Conservation (phyloP, 2,329 filamentous ascomycete species). For the Diaporthe destruens region DNA sequence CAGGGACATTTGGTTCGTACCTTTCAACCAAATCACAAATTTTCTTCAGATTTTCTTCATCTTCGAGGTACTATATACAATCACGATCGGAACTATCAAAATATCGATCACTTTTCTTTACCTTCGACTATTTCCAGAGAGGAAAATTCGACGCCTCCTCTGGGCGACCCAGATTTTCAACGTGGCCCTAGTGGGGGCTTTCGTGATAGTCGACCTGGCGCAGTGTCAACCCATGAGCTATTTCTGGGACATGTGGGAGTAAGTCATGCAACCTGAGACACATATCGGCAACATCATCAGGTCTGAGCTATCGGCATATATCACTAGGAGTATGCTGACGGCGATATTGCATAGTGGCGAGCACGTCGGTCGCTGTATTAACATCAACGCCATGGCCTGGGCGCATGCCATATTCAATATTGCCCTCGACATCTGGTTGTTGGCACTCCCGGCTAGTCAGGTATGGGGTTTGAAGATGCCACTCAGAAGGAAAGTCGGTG, state of each 20-base stretch:
- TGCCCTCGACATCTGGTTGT: slow-evolving; percentile 21
- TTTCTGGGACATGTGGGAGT: slow-evolving; percentile 34
- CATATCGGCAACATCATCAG: background rate
- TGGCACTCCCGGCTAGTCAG: slow-evolving; percentile 26
- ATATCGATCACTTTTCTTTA: slow-evolving; percentile 20
- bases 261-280: background rate
- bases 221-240: slow-evolving; percentile 20
- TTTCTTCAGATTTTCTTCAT: slow-evolving; percentile 23
- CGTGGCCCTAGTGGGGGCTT: background rate
- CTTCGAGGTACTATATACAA: background rate
- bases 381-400: slow-evolving; percentile 31
- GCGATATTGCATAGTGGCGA: background rate
- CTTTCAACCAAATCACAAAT: slow-evolving; percentile 9
- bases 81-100: slow-evolving; percentile 22
- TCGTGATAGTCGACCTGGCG: slow-evolving; percentile 5
- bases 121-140: slow-evolving; percentile 11
- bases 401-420: slow-evolving; percentile 35
- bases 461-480: slow-evolving; percentile 23
- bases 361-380: slow-evolving; percentile 16
- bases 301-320: background rate
- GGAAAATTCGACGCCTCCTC: background rate
- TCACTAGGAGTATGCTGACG: background rate
- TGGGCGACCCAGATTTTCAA: slow-evolving; percentile 31
- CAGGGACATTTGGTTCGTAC: slow-evolving; percentile 21
- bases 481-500: slow-evolving; percentile 21